Evolutionary conservation across 129 eudicot genomes (phyloP).

Genomic region (Apium graveolens): DNA sequence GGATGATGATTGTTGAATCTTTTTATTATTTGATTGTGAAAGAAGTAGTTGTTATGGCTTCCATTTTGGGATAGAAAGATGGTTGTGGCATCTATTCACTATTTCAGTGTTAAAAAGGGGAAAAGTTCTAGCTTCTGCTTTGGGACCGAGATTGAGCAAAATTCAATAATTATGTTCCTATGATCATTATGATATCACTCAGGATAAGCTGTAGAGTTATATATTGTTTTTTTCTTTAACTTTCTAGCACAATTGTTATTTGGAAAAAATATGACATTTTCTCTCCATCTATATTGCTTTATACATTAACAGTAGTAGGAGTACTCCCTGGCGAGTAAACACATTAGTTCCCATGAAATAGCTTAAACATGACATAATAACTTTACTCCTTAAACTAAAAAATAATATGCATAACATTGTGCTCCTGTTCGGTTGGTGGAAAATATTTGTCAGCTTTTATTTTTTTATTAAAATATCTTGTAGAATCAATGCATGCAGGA

Average conservation of each 20-base stretch:
- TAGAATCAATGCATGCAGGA: too few species aligned
- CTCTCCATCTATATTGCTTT: background rate
- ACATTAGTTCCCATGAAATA: background rate
- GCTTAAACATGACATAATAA: background rate
- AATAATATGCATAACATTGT: background rate
- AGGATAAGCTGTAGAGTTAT: background rate
- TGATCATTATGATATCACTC: background rate
- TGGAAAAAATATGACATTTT: background rate
- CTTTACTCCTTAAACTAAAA: background rate
- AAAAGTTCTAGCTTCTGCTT: background rate
- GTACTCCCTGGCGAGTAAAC: background rate
- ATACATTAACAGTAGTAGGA: background rate
- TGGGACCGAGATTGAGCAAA: background rate
- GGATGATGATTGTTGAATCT: background rate
- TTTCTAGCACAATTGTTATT: background rate
- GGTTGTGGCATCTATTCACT: constrained; percentile 1
- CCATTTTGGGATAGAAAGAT: background rate
- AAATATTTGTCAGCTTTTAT: too few species aligned
- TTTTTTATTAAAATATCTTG: too few species aligned
- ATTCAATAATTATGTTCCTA: background rate
- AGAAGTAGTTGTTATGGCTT: background rate
- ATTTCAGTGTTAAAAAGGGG: background rate
- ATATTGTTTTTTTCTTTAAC: background rate
- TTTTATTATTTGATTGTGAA: background rate
- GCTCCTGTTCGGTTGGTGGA: too few species aligned